A percentile compares a stretch with the other conserved stretches of the same genome.
Conservation (phyloP, 257 asterid species). For the Fraxinus cuspidata region DNA sequence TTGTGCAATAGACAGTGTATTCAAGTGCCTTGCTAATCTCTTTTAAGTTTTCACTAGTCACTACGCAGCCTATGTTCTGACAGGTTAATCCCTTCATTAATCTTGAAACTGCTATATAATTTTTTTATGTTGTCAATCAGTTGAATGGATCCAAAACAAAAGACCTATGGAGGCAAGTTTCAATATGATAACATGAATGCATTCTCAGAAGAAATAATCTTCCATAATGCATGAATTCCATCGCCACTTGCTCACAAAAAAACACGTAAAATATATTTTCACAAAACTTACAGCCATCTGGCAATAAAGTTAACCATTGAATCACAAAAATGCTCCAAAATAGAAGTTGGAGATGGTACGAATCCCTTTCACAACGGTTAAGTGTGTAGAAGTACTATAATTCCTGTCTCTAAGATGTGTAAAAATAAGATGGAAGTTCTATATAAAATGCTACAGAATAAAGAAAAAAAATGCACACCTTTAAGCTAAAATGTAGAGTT, state of each 20-base stretch:
- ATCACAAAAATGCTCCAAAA: neutral
- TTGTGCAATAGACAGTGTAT: neutral
- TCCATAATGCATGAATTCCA: neutral
- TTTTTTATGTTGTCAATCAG: neutral
- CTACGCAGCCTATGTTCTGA: neutral
- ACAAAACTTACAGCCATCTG: too few species aligned
- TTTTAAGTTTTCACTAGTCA: neutral
- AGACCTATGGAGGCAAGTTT: neutral
- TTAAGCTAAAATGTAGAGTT: neutral
- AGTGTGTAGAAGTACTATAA: neutral
- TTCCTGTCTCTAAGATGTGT: neutral
- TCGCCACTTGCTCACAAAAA: too few species aligned
- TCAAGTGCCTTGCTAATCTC: too few species aligned
- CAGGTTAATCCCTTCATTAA: neutral
- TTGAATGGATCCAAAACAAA: too few species aligned
- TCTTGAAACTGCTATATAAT: too few species aligned
- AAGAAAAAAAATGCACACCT: neutral
- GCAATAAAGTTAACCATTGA: too few species aligned
- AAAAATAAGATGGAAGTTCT: neutral
- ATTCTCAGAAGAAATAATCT: neutral
- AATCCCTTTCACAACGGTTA: neutral
- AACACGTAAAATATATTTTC: too few species aligned
- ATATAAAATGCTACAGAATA: too few species aligned
- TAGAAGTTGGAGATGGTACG: neutral
- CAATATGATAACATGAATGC: neutral